Evolutionary conservation across 2,329 filamentous ascomycete species (phyloP), one percentile per base, ranked within the genome.

Genomic region (Stemphylium beticola): DNA sequence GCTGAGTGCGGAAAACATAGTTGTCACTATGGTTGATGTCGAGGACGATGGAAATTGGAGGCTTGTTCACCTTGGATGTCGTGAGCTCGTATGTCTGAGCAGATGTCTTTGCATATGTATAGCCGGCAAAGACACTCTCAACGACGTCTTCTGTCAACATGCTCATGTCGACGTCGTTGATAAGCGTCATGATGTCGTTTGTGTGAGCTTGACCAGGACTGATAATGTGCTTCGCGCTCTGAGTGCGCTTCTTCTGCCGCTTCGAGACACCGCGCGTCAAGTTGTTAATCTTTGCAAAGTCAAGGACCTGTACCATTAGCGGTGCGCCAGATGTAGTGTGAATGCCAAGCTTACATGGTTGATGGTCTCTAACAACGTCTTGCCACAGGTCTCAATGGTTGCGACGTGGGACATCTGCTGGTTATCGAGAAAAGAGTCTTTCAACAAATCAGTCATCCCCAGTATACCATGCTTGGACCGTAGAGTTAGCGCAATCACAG

Each of bases 401-500:
- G 72, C 63, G 6, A 75, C 52, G 49, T 75, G 72, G 18, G 59
- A 69, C 3, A 86, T 46, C 76, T 83, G 71, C 39, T 73, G 68
- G 17, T 57, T 55, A 14, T 74, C 71, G 9, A 72, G 65, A 7
- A 49, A n/a, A 2, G 71, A 71, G 22, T 72, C 69, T 42, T 71
- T 69, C 3, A 75, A 56, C 7, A 75, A 49, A 52, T 74, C 73
- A 7, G 65, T 69, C 61, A 72, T 72, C 0, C 83, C 80, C 0
- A 87, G 71, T 29, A 87, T 81, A 2, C 85, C 85, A 50, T 88
- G 85, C 50, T 54, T 15, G n/a, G 20, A 11, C n/a, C 4, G 9
- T 36, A 33, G 2, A 17, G 14, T 56, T 14, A 54, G 43, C 12
- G 18, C 38, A 11, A 11, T 39, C 6, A 18, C 9, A n/a, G 7